A percentile compares a stretch with the other conserved stretches of the same genome.
Conservation (phyloP, 306 rosid species). For the Astragalus membranaceus region DNA sequence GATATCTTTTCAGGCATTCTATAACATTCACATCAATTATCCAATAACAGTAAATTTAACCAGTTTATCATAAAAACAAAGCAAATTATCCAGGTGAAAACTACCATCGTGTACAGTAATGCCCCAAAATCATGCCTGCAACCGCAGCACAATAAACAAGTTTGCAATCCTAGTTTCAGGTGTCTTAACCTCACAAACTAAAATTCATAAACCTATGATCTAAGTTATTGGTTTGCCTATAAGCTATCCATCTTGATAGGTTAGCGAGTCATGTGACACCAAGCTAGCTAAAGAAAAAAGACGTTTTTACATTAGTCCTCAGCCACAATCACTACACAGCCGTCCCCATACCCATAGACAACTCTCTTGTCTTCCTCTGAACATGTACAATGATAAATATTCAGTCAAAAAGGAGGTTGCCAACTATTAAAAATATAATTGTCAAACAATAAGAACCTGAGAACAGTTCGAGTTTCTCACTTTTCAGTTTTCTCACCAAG, state of each 20-base stretch:
- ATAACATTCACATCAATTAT: background rate
- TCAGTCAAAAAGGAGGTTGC: background rate
- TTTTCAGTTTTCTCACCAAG: background rate
- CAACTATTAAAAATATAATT: background rate
- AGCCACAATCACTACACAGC: background rate
- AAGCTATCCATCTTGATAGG: background rate
- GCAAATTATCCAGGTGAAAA: background rate
- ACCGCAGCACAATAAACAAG: background rate
- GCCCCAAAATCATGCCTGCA: conserved; percentile 11
- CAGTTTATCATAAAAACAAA: too few species aligned
- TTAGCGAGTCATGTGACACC: background rate
- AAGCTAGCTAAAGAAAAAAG: background rate
- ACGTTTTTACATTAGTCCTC: background rate
- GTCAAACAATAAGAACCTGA: background rate
- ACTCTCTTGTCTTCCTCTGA: background rate
- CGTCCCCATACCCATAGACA: background rate
- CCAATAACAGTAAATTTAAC: background rate
- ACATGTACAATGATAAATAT: background rate
- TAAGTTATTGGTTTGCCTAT: background rate
- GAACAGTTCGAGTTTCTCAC: background rate
- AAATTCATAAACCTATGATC: background rate
- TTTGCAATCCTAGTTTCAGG: background rate
- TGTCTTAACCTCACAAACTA: background rate
- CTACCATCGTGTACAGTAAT: background rate
- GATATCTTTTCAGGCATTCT: background rate